phyloP scores from a whole-genome alignment of 2,329 filamentous ascomycete genomes.

The Hypoxylon sp. region DNA sequence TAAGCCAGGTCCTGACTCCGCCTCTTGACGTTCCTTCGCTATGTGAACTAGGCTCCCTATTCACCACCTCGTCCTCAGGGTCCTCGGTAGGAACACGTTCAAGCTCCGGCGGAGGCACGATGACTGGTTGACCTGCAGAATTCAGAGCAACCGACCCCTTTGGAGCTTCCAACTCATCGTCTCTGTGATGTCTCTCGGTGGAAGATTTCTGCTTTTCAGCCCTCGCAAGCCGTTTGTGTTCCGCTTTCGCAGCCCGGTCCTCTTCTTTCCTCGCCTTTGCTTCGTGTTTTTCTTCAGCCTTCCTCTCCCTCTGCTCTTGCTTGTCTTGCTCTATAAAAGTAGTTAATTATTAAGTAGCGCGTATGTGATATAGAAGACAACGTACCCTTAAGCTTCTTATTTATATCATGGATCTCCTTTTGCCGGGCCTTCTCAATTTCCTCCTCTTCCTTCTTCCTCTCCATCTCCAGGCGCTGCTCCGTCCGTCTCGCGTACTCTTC shows the following conservation, averaged over 20 bases:
- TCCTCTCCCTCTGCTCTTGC: conserved; percentile 61
- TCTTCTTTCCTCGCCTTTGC: conserved; percentile 61
- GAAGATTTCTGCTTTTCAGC: conserved; percentile 68
- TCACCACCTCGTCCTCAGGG: conserved; percentile 31
- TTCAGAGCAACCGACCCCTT: conserved; percentile 44
- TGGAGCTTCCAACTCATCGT: conserved; percentile 43
- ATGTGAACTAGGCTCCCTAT: conserved; percentile 49
- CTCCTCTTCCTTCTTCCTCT: conserved; percentile 74
- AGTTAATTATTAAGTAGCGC: conserved; percentile 44
- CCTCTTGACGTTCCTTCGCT: conserved; percentile 54
- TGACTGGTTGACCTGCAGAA: conserved; percentile 48
- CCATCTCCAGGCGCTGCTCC: conserved; percentile 73
- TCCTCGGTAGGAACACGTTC: conserved; percentile 22
- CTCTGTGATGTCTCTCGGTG: conserved; percentile 51
- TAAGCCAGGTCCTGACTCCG: conserved; percentile 69
- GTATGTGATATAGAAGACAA: conserved; percentile 22
- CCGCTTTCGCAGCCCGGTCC: conserved; percentile 66
- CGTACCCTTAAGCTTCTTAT: conserved; percentile 73
- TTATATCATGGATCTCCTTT: conserved; percentile 67
- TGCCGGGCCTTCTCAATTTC: conserved; percentile 65
- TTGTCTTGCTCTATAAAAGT: conserved; percentile 62
- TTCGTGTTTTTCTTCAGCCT: conserved; percentile 66
- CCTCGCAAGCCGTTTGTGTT: conserved; percentile 66
- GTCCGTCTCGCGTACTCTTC: conserved; percentile 77
- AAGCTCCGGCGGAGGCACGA: conserved; percentile 32